Conservation (phyloP, 1,284 basidiomycete genomes). For the Amylostereum chailletii region DNA sequence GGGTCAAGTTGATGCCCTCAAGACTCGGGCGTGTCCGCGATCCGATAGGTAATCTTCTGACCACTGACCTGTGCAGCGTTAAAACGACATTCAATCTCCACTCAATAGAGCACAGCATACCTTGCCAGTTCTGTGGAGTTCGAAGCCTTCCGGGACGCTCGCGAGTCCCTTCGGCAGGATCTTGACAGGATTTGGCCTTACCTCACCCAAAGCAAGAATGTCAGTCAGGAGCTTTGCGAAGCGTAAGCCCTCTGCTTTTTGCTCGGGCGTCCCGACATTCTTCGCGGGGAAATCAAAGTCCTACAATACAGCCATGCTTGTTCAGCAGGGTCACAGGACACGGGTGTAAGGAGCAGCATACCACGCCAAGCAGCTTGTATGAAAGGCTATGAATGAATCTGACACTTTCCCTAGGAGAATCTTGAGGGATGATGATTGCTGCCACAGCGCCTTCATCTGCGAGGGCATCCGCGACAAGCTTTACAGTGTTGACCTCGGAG, state of each 20-base stretch:
- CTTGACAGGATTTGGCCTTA: slow-evolving; percentile 16
- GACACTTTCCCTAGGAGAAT: neutral
- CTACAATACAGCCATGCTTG: too few species aligned
- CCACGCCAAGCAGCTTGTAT: neutral
- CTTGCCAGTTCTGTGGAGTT: slow-evolving; percentile 8
- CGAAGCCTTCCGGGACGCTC: slow-evolving; percentile 8
- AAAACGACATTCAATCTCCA: too few species aligned
- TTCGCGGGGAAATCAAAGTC: too few species aligned
- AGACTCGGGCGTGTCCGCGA: slow-evolving; percentile 4
- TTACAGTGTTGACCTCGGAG: slow-evolving; percentile 16
- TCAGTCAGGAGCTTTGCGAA: slow-evolving; percentile 8
- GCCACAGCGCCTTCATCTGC: slow-evolving; percentile 20
- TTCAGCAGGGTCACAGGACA: too few species aligned
- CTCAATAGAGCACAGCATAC: neutral
- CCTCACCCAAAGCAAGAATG: slow-evolving; percentile 11
- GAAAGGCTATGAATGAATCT: neutral
- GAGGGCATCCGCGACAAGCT: slow-evolving; percentile 15
- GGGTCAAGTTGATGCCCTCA: too few species aligned
- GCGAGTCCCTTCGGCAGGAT: slow-evolving; percentile 11
- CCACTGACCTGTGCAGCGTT: slow-evolving; percentile 2
- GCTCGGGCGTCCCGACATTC: too few species aligned
- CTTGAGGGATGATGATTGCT: slow-evolving; percentile 6
- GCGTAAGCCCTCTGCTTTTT: too few species aligned
- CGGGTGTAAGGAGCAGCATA: neutral
- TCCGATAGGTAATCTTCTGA: slow-evolving; percentile 8